A percentile compares a stretch with the other conserved stretches of the same genome.
Conservation (phyloP, 352 stramenopile genomes). For the Globisporangium viniferum region DNA sequence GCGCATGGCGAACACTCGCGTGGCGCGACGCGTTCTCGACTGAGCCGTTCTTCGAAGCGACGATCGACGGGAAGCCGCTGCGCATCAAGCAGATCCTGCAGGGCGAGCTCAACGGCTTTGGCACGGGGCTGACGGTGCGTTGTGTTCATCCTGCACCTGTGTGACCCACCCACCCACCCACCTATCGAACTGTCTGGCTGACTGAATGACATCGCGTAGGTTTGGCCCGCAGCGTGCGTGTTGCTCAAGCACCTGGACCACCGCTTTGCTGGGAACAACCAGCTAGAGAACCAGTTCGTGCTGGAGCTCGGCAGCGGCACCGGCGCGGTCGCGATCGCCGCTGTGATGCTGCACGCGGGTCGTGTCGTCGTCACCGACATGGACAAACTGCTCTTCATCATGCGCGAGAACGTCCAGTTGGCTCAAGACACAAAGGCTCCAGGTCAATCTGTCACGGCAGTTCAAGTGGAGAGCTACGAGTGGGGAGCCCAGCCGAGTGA, state of each 20-base stretch:
- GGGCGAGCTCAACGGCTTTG: constrained; percentile 77
- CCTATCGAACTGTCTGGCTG: not conserved
- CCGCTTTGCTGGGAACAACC: constrained; percentile 20
- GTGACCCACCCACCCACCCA: not conserved
- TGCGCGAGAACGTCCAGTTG: constrained; percentile 81
- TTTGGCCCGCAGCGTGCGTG: constrained; percentile 81
- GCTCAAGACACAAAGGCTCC: constrained; percentile 27
- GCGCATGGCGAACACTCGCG: constrained; percentile 60
- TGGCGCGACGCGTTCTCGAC: constrained; percentile 75
- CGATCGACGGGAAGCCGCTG: constrained; percentile 36
- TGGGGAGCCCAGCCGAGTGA: constrained; percentile 68
- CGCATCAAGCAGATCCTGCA: constrained; percentile 74
- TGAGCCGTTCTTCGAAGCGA: constrained; percentile 59
- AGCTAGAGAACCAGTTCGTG: constrained; percentile 47
- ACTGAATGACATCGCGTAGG: constrained; percentile 15
- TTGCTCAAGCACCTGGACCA: constrained; percentile 79
- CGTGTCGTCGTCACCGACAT: constrained; percentile 91
- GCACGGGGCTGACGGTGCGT: constrained; percentile 64
- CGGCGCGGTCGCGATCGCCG: constrained; percentile 87
- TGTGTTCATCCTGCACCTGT: not conserved
- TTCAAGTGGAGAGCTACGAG: constrained; percentile 86
- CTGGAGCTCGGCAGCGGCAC: constrained; percentile 92
- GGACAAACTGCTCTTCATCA: constrained; percentile 85
- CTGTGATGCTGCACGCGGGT: constrained; percentile 77
- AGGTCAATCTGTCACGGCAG: constrained; percentile 19